Evolutionary conservation across 306 rosid genomes (phyloP).

Genomic region (barrel medic (Medicago truncatula)): DNA sequence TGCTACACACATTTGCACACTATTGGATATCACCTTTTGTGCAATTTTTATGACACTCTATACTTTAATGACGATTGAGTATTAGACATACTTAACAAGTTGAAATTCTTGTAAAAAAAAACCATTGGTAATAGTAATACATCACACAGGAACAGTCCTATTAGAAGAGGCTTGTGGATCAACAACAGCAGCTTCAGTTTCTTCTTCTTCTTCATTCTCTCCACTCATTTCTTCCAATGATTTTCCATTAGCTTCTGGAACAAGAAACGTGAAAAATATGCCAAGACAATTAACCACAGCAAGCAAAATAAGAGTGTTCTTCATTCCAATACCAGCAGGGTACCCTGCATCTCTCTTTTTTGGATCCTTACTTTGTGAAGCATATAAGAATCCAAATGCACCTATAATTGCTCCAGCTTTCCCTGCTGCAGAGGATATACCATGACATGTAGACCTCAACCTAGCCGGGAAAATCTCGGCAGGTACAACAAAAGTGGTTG

Average conservation of each 20-base stretch:
- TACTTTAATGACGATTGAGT: neutral
- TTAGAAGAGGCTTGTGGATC: neutral
- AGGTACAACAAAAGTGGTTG: conserved; percentile 47
- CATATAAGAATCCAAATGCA: conserved; percentile 46
- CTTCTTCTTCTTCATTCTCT: conserved; percentile 50
- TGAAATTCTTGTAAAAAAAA: neutral
- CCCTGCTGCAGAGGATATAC: conserved; percentile 43
- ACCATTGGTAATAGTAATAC: neutral
- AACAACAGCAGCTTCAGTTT: neutral
- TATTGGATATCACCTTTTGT: conserved; percentile 6
- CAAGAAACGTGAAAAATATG: conserved; percentile 39
- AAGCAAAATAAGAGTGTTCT: conserved; percentile 44
- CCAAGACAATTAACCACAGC: conserved; percentile 39
- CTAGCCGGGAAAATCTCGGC: conserved; percentile 50
- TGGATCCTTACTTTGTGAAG: conserved; percentile 37
- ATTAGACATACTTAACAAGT: conserved; percentile 7
- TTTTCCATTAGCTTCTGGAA: conserved; percentile 46
- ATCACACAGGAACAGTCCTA: conserved; percentile 40
- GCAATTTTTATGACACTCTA: neutral
- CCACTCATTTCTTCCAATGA: conserved; percentile 44
- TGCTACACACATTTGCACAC: conserved; percentile 24
- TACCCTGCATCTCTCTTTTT: conserved; percentile 43
- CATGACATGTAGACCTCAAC: conserved; percentile 46
- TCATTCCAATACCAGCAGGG: conserved; percentile 48
- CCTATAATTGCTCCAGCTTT: conserved; percentile 44